phyloP scores from a whole-genome alignment of 2,329 filamentous ascomycete genomes.

The Epichloe sibirici region DNA sequence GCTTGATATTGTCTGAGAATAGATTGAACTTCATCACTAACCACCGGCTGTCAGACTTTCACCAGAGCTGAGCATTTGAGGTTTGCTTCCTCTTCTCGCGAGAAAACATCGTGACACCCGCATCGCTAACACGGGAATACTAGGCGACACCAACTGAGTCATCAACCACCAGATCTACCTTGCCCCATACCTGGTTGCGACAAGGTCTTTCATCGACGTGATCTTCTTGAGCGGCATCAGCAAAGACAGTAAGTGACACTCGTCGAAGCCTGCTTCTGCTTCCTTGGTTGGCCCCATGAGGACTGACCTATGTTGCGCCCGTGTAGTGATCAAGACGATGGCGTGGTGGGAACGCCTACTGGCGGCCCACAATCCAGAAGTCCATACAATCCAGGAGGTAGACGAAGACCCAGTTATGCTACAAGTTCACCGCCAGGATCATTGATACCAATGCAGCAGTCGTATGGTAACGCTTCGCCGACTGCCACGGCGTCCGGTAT shows the following conservation, averaged over 20 bases:
- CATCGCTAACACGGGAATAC: constrained; percentile 13
- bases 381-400: constrained; percentile 3
- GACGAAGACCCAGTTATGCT: constrained; percentile 11
- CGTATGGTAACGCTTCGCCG: constrained; percentile 5
- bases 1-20: neutral
- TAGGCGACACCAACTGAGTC: constrained; percentile 50
- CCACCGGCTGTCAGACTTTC: constrained; percentile 35
- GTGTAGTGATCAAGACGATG: constrained; percentile 14
- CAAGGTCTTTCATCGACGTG: constrained; percentile 44
- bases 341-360: constrained; percentile 1
- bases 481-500: constrained; percentile 6
- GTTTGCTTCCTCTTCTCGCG: constrained; percentile 22
- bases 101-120: constrained; percentile 5
- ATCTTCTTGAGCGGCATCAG: constrained; percentile 46
- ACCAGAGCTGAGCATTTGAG: constrained; percentile 50
- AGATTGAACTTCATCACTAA: neutral
- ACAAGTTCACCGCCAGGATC: constrained; percentile 7
- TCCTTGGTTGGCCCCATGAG: no score
- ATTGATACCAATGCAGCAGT: constrained; percentile 6
- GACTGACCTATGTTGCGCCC: neutral
- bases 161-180: constrained; percentile 38
- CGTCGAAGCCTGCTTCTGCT: neutral
- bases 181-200: constrained; percentile 43
- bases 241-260: constrained; percentile 23
- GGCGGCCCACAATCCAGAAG: neutral